Evolutionary conservation across 2,329 filamentous ascomycete species (phyloP), one percentile per base, ranked within the genome.

Genomic region (Diaporthe destruens): DNA sequence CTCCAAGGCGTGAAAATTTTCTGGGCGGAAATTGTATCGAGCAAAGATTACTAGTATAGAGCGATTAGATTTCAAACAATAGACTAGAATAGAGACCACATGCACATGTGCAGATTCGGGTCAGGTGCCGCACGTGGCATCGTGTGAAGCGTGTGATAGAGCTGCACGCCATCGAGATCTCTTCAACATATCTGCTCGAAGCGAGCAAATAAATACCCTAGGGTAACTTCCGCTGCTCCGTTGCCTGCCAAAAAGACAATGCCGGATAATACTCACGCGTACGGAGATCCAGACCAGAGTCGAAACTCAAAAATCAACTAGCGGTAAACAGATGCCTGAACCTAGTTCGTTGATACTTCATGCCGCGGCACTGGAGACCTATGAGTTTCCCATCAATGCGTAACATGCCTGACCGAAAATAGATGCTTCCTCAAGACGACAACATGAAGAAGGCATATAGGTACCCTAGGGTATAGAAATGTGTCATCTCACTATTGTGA

Each of bases 1-100:
- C 7, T 69, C 71, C 1, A 69, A 53, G 68, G 68, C 68, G 20
- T 70, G n/a, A n/a, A 51, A 32, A 6, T 3, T 3, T 29, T 11
- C 36, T 39, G n/a, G 8, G 2, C 7, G 2, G 1, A 16, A 34
- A 29, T 9, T 2, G 8, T 1, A 16, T 49, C 23, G 9, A 11
- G 47, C 14, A 2, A 16, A n/a, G 12, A 18, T 9, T 54, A 23
- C n/a, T n/a, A n/a, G n/a, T n/a, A n/a, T 39, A 23, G n/a, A 54
- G 18, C 3, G 42, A 18, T 51, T 12, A 42, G 29, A 36, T 44
- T 34, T 20, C 16, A 54, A 16, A 14, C 8, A 63, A 20, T 47
- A 23, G 16, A 34, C 39, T 11, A 8, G 36, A 39, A 20, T 16
- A 6, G 7, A 44, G 25, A 16, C 29, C 1, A 20, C n/a, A n/a